Percentiles rank a stretch among this genome's conserved stretches.
These are phyloP conservation scores for Cladosporium sp. DNA, from an alignment of 2,329 filamentous ascomycete genomes.

Conservation along the genomic window DNA sequence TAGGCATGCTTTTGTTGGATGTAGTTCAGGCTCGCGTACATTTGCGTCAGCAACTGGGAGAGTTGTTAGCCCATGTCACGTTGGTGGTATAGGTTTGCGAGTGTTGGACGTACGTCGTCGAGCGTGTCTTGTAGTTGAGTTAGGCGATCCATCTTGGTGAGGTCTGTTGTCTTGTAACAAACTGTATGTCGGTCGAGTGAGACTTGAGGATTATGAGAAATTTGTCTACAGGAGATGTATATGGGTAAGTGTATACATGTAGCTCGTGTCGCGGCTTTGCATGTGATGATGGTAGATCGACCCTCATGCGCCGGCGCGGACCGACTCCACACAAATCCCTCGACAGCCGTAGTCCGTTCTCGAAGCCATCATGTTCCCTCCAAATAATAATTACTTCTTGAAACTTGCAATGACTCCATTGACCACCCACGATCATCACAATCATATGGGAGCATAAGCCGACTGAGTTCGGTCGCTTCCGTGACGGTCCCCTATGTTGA, in stretches of 20 bases:
- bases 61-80: slow-evolving; percentile 9
- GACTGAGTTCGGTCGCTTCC: slow-evolving; percentile 7
- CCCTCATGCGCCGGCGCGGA: not conserved
- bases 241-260: no score
- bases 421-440: no score
- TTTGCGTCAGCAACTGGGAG: slow-evolving; percentile 43
- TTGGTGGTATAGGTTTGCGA: not conserved
- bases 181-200: no score
- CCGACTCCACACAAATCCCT: not conserved
- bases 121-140: slow-evolving; percentile 83
- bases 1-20: slow-evolving; percentile 40
- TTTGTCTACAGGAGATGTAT: no score
- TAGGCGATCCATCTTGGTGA: slow-evolving; percentile 55
- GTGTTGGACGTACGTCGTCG: slow-evolving; percentile 59
- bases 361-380: no score
- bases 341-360: no score
- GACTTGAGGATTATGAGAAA: no score
- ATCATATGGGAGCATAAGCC: slow-evolving; percentile 1
- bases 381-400: no score
- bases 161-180: no score
- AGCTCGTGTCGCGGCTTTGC: not conserved
- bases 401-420: no score
- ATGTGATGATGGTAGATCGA: not conserved
- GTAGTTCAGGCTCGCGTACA: slow-evolving; percentile 44
- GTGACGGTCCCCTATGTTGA: slow-evolving; percentile 3